A percentile compares a stretch with the other conserved stretches of the same genome.
Conservation (phyloP, 1,139 yeast genomes). For the Pichia sp. region DNA sequence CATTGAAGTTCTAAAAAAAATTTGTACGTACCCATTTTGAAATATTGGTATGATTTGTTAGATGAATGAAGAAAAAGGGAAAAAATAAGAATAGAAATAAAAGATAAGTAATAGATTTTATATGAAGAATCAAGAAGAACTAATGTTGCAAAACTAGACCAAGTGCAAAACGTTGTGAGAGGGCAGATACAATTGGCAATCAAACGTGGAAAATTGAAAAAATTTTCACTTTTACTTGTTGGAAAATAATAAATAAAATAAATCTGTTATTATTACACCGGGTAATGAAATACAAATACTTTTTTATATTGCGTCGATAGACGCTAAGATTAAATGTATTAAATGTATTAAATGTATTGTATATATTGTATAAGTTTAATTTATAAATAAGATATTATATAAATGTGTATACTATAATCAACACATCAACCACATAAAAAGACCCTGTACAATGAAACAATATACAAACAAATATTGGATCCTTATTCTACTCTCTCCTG, state of each 20-base stretch:
- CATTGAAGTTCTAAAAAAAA: too few relatives aligned
- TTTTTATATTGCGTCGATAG: too few relatives aligned
- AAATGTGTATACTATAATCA: not conserved
- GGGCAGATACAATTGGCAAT: too few relatives aligned
- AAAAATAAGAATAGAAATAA: not conserved
- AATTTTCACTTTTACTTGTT: not conserved
- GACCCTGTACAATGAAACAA: conserved; percentile 74
- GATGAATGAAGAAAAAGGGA: not conserved
- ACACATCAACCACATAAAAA: conserved; percentile 31
- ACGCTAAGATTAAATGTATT: too few relatives aligned
- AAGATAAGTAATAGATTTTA: not conserved
- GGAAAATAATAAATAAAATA: too few relatives aligned
- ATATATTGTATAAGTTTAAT: too few relatives aligned
- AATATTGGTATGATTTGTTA: conserved; percentile 10
- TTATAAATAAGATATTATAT: not conserved
- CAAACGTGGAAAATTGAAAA: not conserved
- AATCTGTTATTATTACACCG: too few relatives aligned
- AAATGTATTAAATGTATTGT: too few relatives aligned
- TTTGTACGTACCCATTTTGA: conserved; percentile 14
- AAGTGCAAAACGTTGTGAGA: too few relatives aligned
- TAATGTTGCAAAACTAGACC: not conserved
- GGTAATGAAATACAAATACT: too few relatives aligned
- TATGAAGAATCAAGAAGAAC: not conserved
- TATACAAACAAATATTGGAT: conserved; percentile 81
- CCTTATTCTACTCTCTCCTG: conserved; percentile 50